These are phyloP conservation scores for Fusarium sterilihyphosum DNA, from an alignment of 2,329 filamentous ascomycete genomes.

Conservation along the genomic window DNA sequence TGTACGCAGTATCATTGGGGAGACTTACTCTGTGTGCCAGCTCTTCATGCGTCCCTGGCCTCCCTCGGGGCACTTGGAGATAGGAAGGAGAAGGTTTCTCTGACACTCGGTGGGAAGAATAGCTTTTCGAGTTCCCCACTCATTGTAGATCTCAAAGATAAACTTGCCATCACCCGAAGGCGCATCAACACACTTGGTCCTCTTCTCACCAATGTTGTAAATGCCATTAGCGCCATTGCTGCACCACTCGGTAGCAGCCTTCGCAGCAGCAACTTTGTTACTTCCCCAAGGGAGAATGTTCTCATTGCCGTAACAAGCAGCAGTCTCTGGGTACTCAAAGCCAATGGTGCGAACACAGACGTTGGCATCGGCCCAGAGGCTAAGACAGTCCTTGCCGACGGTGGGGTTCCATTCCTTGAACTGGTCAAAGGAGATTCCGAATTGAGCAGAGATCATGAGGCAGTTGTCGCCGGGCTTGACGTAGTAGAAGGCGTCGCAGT, in stretches of 20 bases:
- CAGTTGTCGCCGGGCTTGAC: background rate
- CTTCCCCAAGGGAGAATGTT: background rate
- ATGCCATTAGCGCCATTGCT: background rate
- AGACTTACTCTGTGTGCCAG: slow-evolving; percentile 19
- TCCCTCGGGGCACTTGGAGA: slow-evolving; percentile 6
- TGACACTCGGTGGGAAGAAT: background rate
- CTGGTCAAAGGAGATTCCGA: background rate
- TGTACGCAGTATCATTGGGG: fast-evolving
- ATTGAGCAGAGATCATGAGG: background rate
- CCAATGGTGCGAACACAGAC: slow-evolving; percentile 3
- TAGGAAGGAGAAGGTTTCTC: background rate
- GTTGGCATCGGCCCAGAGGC: slow-evolving; percentile 15
- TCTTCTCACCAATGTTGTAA: background rate
- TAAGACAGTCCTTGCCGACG: background rate
- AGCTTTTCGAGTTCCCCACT: background rate
- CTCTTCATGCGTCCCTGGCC: background rate
- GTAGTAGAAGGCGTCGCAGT: slow-evolving; percentile 5
- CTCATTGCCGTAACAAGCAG: background rate
- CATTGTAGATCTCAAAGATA: slow-evolving; percentile 3
- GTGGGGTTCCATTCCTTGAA: slow-evolving; percentile 17
- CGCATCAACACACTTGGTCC: slow-evolving; percentile 8
- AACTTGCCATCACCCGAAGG: slow-evolving; percentile 10
- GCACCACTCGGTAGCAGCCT: slow-evolving; percentile 7
- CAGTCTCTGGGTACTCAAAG: background rate
- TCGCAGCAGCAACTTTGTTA: slow-evolving; percentile 2